A percentile compares a stretch with the other conserved stretches of the same genome.
Conservation (phyloP, 768 basidiomycete species). For the Lactifluus subvellereus region DNA sequence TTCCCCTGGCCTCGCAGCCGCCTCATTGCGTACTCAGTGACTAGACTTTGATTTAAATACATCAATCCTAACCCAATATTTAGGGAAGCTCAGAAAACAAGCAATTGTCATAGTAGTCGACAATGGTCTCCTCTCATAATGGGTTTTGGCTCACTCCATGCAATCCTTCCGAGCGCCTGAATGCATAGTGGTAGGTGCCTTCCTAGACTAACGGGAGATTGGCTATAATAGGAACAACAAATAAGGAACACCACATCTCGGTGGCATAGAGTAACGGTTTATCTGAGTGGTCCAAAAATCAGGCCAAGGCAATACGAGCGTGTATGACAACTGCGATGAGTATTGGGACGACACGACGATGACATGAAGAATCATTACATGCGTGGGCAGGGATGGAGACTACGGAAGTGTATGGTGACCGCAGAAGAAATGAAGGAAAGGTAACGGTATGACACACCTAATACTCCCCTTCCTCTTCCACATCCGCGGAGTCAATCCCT, state of each 20-base stretch:
- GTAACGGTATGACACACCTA: constrained; percentile 25
- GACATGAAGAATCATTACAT: background rate
- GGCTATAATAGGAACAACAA: too few relatives aligned
- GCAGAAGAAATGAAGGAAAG: background rate
- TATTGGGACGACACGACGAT: background rate
- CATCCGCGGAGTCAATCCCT: constrained; percentile 46
- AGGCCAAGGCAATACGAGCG: background rate
- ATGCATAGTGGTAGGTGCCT: too few relatives aligned
- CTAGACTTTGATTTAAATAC: too few relatives aligned
- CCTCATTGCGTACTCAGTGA: too few relatives aligned
- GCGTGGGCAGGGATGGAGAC: background rate
- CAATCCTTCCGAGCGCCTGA: background rate
- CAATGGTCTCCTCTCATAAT: too few relatives aligned
- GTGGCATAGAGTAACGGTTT: too few relatives aligned
- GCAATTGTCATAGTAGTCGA: too few relatives aligned
- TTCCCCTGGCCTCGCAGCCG: too few relatives aligned
- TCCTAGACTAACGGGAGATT: background rate
- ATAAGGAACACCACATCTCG: background rate
- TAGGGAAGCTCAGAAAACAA: too few relatives aligned
- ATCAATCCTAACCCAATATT: too few relatives aligned
- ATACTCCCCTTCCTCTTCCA: constrained; percentile 47
- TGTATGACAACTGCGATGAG: constrained; percentile 1
- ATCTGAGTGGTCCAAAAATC: too few relatives aligned
- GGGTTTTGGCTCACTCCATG: too few relatives aligned
- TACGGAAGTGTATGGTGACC: background rate